phyloP scores from a whole-genome alignment of 352 stramenopile species.

The Thalassiosira livingstoniorum region DNA sequence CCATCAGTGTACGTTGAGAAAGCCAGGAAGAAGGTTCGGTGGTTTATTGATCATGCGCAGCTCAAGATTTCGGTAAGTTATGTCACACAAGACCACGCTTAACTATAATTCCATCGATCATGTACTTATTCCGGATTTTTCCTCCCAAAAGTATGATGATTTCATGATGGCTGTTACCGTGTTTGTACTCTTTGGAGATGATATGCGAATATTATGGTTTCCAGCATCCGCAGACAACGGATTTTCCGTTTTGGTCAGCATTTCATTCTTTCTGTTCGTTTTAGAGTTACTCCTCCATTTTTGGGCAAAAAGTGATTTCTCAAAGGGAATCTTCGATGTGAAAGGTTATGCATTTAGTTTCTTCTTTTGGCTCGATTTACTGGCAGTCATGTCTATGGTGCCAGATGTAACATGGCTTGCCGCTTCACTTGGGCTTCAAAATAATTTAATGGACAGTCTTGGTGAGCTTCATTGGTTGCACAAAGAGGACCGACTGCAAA shows the following conservation, averaged over 20 bases:
- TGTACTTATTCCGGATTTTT: background rate
- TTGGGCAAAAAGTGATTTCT: slow-evolving; percentile 70
- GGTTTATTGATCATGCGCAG: slow-evolving; percentile 59
- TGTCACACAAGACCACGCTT: too few species aligned
- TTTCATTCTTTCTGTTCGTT: slow-evolving; percentile 70
- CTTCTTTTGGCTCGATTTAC: slow-evolving; percentile 75
- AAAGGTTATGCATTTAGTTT: slow-evolving; percentile 73
- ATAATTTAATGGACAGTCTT: slow-evolving; percentile 47
- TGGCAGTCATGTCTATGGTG: slow-evolving; percentile 67
- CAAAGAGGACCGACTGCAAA: too few species aligned
- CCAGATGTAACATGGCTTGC: slow-evolving; percentile 66
- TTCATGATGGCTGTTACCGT: slow-evolving; percentile 70
- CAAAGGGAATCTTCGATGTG: slow-evolving; percentile 52
- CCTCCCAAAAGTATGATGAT: slow-evolving; percentile 63
- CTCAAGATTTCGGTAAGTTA: slow-evolving; percentile 64
- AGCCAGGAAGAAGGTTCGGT: slow-evolving; percentile 39
- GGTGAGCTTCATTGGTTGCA: slow-evolving; percentile 28
- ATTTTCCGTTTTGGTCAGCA: slow-evolving; percentile 58
- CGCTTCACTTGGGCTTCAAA: slow-evolving; percentile 38
- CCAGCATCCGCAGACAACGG: slow-evolving; percentile 50
- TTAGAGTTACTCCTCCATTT: slow-evolving; percentile 64
- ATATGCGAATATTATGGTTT: slow-evolving; percentile 64
- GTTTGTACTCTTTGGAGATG: slow-evolving; percentile 69
- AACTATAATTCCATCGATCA: too few species aligned
- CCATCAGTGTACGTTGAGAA: background rate